phyloP scores from a whole-genome alignment of 257 asterid genomes.

The Pogostemon cablin region DNA sequence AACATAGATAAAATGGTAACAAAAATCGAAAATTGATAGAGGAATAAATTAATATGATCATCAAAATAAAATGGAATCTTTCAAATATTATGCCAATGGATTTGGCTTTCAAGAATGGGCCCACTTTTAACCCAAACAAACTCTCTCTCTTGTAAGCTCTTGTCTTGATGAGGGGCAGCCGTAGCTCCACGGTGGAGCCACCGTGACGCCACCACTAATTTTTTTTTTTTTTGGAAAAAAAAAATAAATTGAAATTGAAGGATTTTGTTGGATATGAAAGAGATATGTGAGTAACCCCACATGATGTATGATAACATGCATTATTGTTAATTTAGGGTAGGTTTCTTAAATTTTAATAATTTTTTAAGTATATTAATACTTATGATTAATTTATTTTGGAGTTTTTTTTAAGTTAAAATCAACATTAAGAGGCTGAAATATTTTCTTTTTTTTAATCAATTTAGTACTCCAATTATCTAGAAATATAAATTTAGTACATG shows the following conservation, averaged over 20 bases:
- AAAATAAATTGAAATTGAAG: conserved; percentile 32
- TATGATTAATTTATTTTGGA: too few species aligned
- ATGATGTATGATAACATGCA: conserved; percentile 12
- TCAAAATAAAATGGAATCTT: conserved; percentile 46
- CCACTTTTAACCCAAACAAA: conserved; percentile 57
- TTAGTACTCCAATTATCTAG: too few species aligned
- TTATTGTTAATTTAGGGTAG: neutral
- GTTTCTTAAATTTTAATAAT: too few species aligned
- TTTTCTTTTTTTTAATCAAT: too few species aligned
- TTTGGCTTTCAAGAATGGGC: conserved; percentile 60
- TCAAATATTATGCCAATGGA: conserved; percentile 52
- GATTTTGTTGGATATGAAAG: conserved; percentile 44
- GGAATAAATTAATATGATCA: conserved; percentile 4
- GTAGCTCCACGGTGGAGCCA: conserved; percentile 48
- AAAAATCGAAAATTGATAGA: conserved; percentile 21
- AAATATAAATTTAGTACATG: too few species aligned
- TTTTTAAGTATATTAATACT: too few species aligned
- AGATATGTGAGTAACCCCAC: conserved; percentile 1
- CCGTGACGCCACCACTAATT: conserved; percentile 55
- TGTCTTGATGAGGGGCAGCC: conserved; percentile 46
- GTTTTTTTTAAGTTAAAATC: too few species aligned
- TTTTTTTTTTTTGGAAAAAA: conserved; percentile 36
- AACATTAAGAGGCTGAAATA: too few species aligned
- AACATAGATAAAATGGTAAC: conserved; percentile 34
- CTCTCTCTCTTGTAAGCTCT: conserved; percentile 31